These are phyloP conservation scores for Aspergillus ibericus DNA, from an alignment of 2,329 filamentous ascomycete species.

Conservation along the genomic window DNA sequence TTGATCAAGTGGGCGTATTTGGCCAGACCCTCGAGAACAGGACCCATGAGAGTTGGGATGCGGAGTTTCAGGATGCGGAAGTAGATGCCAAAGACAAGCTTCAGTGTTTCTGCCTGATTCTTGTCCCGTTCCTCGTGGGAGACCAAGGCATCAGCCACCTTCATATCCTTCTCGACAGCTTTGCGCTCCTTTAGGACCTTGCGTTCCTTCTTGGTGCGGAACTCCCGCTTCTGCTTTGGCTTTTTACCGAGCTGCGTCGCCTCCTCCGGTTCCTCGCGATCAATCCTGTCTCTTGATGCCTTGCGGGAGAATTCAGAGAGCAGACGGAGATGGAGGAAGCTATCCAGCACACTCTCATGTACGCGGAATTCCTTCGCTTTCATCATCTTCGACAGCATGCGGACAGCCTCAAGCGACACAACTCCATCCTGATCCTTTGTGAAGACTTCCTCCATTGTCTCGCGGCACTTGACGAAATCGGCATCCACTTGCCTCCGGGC, in stretches of 20 bases:
- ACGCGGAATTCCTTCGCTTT: slow-evolving; percentile 79
- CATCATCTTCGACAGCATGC: slow-evolving; percentile 91
- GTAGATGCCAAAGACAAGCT: slow-evolving; percentile 92
- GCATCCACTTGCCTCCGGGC: slow-evolving; percentile 69
- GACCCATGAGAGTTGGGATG: slow-evolving; percentile 85
- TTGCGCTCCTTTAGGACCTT: slow-evolving; percentile 86
- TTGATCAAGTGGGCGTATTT: slow-evolving; percentile 97
- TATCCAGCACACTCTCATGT: slow-evolving; percentile 82
- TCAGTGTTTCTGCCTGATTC: slow-evolving; percentile 93
- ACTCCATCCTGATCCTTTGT: slow-evolving; percentile 85
- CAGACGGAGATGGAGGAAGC: slow-evolving; percentile 84
- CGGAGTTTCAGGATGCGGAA: slow-evolving; percentile 90
- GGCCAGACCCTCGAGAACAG: slow-evolving; percentile 88
- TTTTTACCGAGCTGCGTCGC: slow-evolving; percentile 54
- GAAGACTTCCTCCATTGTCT: slow-evolving; percentile 80
- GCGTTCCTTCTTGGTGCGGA: slow-evolving; percentile 82
- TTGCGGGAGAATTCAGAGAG: slow-evolving; percentile 85
- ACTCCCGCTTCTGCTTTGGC: slow-evolving; percentile 73
- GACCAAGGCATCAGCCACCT: slow-evolving; percentile 84
- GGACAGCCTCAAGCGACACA: slow-evolving; percentile 81
- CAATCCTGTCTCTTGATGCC: slow-evolving; percentile 74
- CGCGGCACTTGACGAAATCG: slow-evolving; percentile 74
- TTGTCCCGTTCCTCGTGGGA: slow-evolving; percentile 88
- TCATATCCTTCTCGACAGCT: slow-evolving; percentile 87
- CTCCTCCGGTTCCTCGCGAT: slow-evolving; percentile 55